Evolutionary conservation across 2,329 filamentous ascomycete genomes (phyloP), one percentile per base, ranked within the genome.

Genomic region (Neopestalotiopsis clavispora): DNA sequence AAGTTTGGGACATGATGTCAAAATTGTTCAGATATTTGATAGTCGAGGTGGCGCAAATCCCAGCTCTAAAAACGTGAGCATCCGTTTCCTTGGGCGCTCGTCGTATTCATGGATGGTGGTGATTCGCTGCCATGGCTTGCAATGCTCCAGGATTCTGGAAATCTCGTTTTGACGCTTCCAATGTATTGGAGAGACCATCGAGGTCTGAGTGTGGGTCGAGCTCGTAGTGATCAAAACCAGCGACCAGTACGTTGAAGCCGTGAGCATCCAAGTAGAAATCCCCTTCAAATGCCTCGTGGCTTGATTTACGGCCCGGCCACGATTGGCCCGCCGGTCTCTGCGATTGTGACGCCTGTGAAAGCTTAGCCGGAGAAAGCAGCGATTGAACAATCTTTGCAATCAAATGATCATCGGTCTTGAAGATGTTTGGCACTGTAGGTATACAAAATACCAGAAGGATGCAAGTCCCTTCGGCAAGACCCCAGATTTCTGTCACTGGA

Each of bases 391-490:
- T 59, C 13, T 65, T n/a, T 3, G 63, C 14, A n/a, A 45, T 45
- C 4, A 45, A 3, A 20, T 45, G 42, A 13, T 71, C 71, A 9
- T 70, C 71, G 20, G 75, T 74, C 59, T 72, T 69, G 32, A 82
- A 69, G 32, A 83, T 74, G 69, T 80, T 82, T 4, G 82, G 80
- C 0, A 81, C 71, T 49, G 77, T 80, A 4, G 82, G 81, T 45
- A 82, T 70, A 64, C 80, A 77, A 49, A 80, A 69, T 63, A 83
- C 79, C 70, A 84, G 80, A 73, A 85, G 84, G 9, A 80, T 82
- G 65, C 81, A 83, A 2, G 82, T 82, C 78, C 82, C 84, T 69
- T 84, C 83, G 4, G 78, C 82, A 34, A 74, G 75, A 2, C 79
- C 81, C 83, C 83, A 85, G 72, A 84, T 83, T 14, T 80, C 69